A percentile compares a stretch with the other conserved stretches of the same genome.
Conservation (phyloP, 345 rosid species). For the Durio zibethinus region DNA sequence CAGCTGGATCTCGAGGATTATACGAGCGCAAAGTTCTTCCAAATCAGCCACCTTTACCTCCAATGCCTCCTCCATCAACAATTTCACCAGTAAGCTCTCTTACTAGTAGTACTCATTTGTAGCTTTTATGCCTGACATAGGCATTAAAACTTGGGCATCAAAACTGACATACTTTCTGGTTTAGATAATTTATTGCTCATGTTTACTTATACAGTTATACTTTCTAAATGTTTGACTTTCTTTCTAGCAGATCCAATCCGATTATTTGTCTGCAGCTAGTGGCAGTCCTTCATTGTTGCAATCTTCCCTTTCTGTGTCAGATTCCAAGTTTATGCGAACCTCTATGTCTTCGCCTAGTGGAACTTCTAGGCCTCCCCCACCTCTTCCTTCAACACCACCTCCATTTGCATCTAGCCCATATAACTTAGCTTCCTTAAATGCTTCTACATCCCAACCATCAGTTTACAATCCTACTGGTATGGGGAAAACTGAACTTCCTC, state of each 20-base stretch:
- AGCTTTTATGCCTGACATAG: neutral
- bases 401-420: slow-evolving; percentile 81
- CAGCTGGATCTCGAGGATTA: slow-evolving; percentile 55
- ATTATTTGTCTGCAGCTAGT: slow-evolving; percentile 38
- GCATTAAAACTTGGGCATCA: neutral
- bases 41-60: slow-evolving; percentile 92
- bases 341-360: slow-evolving; percentile 58
- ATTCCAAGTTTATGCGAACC: slow-evolving; percentile 40
- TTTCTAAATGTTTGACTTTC: slow-evolving; percentile 7
- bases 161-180: slow-evolving; percentile 37
- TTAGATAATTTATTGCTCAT: neutral
- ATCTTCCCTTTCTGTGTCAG: slow-evolving; percentile 33
- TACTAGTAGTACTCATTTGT: neutral
- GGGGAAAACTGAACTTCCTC: slow-evolving; percentile 58
- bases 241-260: slow-evolving; percentile 56
- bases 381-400: slow-evolving; percentile 81
- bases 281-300: slow-evolving; percentile 30
- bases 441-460: slow-evolving; percentile 57
- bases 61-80: slow-evolving; percentile 73
- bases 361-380: slow-evolving; percentile 72
- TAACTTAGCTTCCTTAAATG: slow-evolving; percentile 50
- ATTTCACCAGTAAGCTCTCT: slow-evolving; percentile 49
- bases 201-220: slow-evolving; percentile 4
- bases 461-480: slow-evolving; percentile 47
- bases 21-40: slow-evolving; percentile 63